Percentiles rank a stretch among this genome's conserved stretches.
Conservation (phyloP, 257 asterid species). For the Solanum bukasovii region DNA sequence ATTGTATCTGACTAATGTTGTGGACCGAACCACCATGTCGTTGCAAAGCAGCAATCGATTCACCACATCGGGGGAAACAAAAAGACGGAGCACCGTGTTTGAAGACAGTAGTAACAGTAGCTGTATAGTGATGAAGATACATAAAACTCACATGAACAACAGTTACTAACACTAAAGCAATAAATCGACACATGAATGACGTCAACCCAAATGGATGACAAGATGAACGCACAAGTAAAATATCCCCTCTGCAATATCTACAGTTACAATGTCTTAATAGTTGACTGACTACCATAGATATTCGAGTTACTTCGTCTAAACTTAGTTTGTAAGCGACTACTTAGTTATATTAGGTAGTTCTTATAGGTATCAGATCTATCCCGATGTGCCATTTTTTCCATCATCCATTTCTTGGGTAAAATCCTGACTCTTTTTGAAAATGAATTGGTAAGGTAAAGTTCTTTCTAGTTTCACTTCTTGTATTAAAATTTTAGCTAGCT, state of each 20-base stretch:
- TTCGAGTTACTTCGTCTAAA: background rate
- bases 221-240: background rate
- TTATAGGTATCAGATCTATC: background rate
- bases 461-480: background rate
- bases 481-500: background rate
- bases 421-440: background rate
- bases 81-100: conserved; percentile 59
- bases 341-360: background rate
- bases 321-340: background rate
- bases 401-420: background rate
- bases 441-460: background rate
- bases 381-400: background rate
- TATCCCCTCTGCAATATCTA: background rate
- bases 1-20: conserved; percentile 20
- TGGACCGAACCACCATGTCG: conserved; percentile 32
- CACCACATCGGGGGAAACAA: conserved; percentile 59
- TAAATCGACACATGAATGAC: background rate
- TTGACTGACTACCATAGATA: background rate
- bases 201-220: background rate
- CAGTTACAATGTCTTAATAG: background rate
- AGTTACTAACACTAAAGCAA: background rate
- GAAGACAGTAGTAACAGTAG: conserved; percentile 82
- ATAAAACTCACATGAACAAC: background rate
- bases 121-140: conserved; percentile 21
- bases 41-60: conserved; percentile 80